Evolutionary conservation across 352 stramenopile genomes (phyloP), one percentile per base, ranked within the genome.

Genomic region (Sclerospora graminicola): DNA sequence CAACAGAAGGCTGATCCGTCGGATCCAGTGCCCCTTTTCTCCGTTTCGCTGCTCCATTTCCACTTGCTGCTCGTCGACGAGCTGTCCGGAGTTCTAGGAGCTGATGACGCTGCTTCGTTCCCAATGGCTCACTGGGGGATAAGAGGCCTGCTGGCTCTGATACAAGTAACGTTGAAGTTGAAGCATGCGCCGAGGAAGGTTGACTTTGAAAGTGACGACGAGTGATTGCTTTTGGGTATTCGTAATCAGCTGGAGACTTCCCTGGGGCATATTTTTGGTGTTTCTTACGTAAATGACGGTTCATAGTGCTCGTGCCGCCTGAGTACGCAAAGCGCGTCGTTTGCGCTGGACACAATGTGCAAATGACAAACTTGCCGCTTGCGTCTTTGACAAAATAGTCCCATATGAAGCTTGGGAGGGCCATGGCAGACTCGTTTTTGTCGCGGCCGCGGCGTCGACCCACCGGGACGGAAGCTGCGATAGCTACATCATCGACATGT

Each of bases 281-380:
- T 48, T 89, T 89, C 48, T 84, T 84, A 19, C 78, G 57, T 41
- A 89, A 41, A 27, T 89, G 78, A 19, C 78, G 74, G 54, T 86
- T 89, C 78, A 89, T 89, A 8, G 78, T 89, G 55, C 67, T 84
- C 9, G 78, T 89, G 36, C 78, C 78, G 8, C 78, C 78, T 20
- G 78, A 89, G 49, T 89, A 89, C 19, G 78, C 78, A 51, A 89
- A 89, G 30, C 75, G 69, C 37, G 78, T 87, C 18, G 50, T 63
- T 45, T 81, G 70, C 15, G 66, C 58, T 5, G 78, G 68, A 24
- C 78, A 89, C 14, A 87, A 47, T 32, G 73, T 84, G 51, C 78
- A 89, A 11, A 86, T 63, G 11, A 89, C 75, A 46, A 69, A 89
- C 56, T 89, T 89, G 37, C 72, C 73, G 18, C 64, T 82, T 27